These are phyloP conservation scores for Boletus sp. DNA, from an alignment of 768 basidiomycete genomes.

Conservation along the genomic window DNA sequence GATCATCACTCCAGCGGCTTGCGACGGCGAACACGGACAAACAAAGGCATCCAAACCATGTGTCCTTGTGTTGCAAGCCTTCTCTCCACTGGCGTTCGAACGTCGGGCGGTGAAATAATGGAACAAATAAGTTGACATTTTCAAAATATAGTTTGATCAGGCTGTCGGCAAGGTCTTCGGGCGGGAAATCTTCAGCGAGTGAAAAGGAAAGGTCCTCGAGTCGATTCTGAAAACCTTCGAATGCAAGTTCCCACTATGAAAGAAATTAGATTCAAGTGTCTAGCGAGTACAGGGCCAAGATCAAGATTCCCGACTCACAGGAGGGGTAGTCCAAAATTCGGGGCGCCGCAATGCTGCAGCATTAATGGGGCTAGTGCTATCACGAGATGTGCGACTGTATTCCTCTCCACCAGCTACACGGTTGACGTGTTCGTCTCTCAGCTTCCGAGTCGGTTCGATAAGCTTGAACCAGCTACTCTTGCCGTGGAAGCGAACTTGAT, in stretches of 20 bases:
- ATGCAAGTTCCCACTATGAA: constrained; percentile 57
- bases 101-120: constrained; percentile 68
- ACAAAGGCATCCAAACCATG: constrained; percentile 61
- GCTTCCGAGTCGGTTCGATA: constrained; percentile 51
- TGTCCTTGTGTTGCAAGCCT: constrained; percentile 50
- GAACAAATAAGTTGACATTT: constrained; percentile 56
- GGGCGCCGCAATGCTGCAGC: constrained; percentile 37
- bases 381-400: constrained; percentile 12
- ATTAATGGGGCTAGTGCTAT: constrained; percentile 22
- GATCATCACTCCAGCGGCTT: constrained; percentile 63
- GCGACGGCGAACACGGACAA: constrained; percentile 67
- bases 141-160: constrained; percentile 72
- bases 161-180: constrained; percentile 51
- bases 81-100: constrained; percentile 63
- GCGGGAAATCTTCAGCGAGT: constrained; percentile 54
- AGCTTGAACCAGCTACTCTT: constrained; percentile 58
- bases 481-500: constrained; percentile 57
- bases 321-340: constrained; percentile 58
- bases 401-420: constrained; percentile 30
- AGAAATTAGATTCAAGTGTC: not conserved
- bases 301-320: constrained; percentile 37
- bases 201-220: constrained; percentile 30
- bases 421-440: constrained; percentile 50
- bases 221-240: constrained; percentile 44
- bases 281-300: not conserved